These are phyloP conservation scores for Trichocladium uniseriatum DNA, from an alignment of 495 filamentous ascomycete genomes.

Conservation along the genomic window DNA sequence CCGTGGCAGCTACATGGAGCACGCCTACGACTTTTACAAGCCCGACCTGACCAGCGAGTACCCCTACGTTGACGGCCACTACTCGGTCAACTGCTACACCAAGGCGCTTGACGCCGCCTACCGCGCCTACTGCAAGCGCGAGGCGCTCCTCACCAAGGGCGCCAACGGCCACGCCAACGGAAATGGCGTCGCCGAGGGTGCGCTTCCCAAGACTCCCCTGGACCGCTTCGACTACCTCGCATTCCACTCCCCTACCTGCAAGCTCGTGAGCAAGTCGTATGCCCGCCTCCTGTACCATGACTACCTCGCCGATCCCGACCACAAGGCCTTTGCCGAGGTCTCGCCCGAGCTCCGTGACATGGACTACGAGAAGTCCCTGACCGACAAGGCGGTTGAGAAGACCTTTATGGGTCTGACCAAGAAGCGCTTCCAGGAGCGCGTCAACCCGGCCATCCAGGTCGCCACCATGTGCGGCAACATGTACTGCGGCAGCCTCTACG, in stretches of 20 bases:
- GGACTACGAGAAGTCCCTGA: constrained; percentile 74
- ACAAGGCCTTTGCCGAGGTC: constrained; percentile 74
- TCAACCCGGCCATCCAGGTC: constrained; percentile 74
- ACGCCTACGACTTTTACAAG: constrained; percentile 99
- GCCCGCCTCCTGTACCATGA: constrained; percentile 95
- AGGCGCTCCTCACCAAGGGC: constrained; percentile 55
- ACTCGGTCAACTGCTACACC: constrained; percentile 89
- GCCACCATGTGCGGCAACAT: constrained; percentile 97
- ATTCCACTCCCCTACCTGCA: constrained; percentile 97
- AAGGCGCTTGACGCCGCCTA: constrained; percentile 94
- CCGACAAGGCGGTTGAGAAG: constrained; percentile 94
- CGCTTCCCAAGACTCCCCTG: constrained; percentile 56
- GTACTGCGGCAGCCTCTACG: constrained; percentile 95
- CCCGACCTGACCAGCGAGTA: constrained; percentile 97
- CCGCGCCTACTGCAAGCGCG: constrained; percentile 84
- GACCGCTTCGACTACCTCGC: constrained; percentile 94
- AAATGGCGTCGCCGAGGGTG: constrained; percentile 36
- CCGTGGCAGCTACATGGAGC: constrained; percentile 83
- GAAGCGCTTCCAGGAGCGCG: constrained; percentile 87
- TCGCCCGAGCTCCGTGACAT: constrained; percentile 77
- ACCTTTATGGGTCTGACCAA: constrained; percentile 87
- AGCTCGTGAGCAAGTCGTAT: constrained; percentile 92
- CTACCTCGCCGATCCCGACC: constrained; percentile 68
- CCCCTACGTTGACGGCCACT: constrained; percentile 93
- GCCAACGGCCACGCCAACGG: constrained; percentile 36